Base-by-base conservation (phyloP, 2,329 filamentous ascomycete genomes). In the Colletotrichum graminicola region DNA sequence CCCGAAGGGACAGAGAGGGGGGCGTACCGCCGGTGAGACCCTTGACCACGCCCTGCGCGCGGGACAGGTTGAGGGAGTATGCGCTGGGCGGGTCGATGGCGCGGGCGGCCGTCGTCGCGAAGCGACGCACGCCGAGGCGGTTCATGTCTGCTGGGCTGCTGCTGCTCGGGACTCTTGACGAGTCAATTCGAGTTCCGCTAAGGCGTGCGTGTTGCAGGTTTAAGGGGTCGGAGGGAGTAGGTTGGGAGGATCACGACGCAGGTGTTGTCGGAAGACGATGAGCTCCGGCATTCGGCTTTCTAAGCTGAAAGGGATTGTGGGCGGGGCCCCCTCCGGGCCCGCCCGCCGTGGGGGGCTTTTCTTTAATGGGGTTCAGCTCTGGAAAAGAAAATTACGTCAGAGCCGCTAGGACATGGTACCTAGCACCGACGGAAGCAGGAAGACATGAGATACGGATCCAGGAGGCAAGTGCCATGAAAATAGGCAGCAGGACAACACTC, bases 11-110 rank as follows among this genome's bases (percentile, higher is more conserved):
- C 55, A 47, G 49, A 16, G 32, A 8, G 29, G 26, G 60, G 4
- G 23, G n/a, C n/a, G 73, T 88, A 96, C 94, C 94, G 85, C 93
- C 94, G 66, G 94, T 91, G 76, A 98, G 87, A 57, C 94, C 92
- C 79, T 92, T 89, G 61, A 93, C 91, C 70, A 94, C 84, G 67
- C 93, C 92, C 81, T 97, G 94, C 39, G 93, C 93, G 78, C 90
- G 90, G 52, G 94, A 94, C 71, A 97, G 90, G 74, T 88, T 88
- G 73, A 95, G 85, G 36, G 90, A 90, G 78, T 93, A 90, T 56
- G 88, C 78, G 80, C 85, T 84, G 49, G 87, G 85, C 54, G 80
- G 79, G 67, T 80, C 80, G 10, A 81, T 80, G 62, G 82, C 80
- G 72, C 83, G 83, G 71, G 83, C 83, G 72, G 90, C 88, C 71